Conservation (phyloP, 768 basidiomycete species). For the Galerina marginata region DNA sequence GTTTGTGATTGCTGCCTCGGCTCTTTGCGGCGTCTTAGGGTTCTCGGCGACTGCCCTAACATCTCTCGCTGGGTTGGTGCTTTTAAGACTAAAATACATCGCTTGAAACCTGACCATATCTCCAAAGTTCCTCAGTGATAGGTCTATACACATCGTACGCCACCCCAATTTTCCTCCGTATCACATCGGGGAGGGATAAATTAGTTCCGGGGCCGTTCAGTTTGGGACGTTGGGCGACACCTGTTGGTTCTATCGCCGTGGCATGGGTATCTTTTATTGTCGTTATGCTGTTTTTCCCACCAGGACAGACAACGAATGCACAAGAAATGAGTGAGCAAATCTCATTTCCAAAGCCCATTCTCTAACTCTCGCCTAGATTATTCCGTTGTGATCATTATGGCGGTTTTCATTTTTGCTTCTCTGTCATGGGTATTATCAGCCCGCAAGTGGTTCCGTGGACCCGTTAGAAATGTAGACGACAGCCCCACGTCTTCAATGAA, state of each 20-base stretch:
- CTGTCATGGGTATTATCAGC: slow-evolving; percentile 71
- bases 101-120: slow-evolving; percentile 2
- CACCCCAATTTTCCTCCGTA: slow-evolving; percentile 70
- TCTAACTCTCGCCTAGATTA: slow-evolving; percentile 53
- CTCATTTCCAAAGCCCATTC: neutral
- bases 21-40: slow-evolving; percentile 65
- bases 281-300: slow-evolving; percentile 63
- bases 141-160: slow-evolving; percentile 74
- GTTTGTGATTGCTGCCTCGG: slow-evolving; percentile 66
- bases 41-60: slow-evolving; percentile 67
- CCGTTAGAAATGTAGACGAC: slow-evolving; percentile 55
- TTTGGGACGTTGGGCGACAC: slow-evolving; percentile 64
- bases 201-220: slow-evolving; percentile 64
- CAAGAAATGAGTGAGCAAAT: slow-evolving; percentile 60
- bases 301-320: slow-evolving; percentile 42
- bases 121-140: slow-evolving; percentile 65
- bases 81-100: neutral
- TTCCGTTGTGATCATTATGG: slow-evolving; percentile 67
- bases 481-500: slow-evolving; percentile 7
- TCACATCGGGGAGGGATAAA: slow-evolving; percentile 68
- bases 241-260: slow-evolving; percentile 64
- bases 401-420: slow-evolving; percentile 68
- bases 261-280: slow-evolving; percentile 70
- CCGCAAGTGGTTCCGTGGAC: slow-evolving; percentile 73
- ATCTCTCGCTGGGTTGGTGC: slow-evolving; percentile 68